Evolutionary conservation across 345 rosid genomes (phyloP), one percentile per base, ranked within the genome.

Genomic region (Salix arbutifolia): DNA sequence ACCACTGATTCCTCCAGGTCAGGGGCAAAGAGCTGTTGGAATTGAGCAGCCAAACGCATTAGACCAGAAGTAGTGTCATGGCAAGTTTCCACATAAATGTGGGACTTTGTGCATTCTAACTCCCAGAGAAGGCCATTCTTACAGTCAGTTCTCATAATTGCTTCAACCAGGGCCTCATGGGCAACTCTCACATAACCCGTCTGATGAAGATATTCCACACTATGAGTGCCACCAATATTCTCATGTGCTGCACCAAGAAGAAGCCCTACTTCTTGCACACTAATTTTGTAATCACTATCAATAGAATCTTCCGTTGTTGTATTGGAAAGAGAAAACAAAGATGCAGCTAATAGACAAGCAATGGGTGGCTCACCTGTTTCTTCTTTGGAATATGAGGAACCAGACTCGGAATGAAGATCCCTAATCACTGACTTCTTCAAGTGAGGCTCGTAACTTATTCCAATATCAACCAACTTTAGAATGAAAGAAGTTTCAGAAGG

Each of bases 1-100:
- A 88, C 88, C 79, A 89, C 79, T 42, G 97, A 88, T 84, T 92
- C 96, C 89, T 96, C 99, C 82, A 90, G 68, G 75, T 92, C 94
- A 77, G 99, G 99, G 71, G 96, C 98, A 86, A 91, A 81, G 69
- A 96, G 79, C 85, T 86, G 90, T 80, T 92, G 98, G 68, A 96
- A 88, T 83, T 92, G 99, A 33, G 90, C 75, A 72, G 84, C 91
- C 90, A 96, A 87, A 65, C 81, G 82, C 72, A 89, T 90, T 86
- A 96, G 84, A 78, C 89, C 98, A 76, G 77, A 79, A 28, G 97
- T 96, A 38, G 94, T 92, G 78, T 96, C 98, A 80, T 88, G 87
- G 87, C 99, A 93, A 81, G 98, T 91, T 79, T 88, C 95, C 78
- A 96, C 72, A 58, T 74, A 68, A 38, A 93, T 82, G 65, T 86